phyloP scores from a whole-genome alignment of 2,329 filamentous ascomycete genomes.

The Penicillium sp. region DNA sequence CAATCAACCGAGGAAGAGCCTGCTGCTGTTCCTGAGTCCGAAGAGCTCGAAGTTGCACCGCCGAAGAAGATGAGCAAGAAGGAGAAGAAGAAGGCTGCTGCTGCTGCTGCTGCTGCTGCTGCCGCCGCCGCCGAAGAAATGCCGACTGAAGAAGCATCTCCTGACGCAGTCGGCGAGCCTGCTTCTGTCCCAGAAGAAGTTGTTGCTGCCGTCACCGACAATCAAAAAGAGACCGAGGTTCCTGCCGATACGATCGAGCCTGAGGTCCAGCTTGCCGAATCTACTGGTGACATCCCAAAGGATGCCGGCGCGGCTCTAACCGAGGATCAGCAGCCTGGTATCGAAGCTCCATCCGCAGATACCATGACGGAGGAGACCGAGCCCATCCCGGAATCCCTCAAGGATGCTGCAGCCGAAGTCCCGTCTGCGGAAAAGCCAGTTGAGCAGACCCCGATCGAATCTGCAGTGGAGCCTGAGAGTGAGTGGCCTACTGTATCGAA shows the following conservation, averaged over 20 bases:
- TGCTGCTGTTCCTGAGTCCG: neutral
- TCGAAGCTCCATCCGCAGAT: neutral
- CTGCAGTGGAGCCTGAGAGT: constrained; percentile 1
- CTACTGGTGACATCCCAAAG: neutral
- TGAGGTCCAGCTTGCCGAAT: neutral
- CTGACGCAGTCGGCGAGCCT: neutral
- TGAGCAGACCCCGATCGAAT: neutral
- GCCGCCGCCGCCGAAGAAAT: constrained; percentile 5
- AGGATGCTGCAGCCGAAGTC: neutral
- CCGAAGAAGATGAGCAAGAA: constrained; percentile 32
- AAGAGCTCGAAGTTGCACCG: constrained; percentile 8
- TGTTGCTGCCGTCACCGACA: neutral
- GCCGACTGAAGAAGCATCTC: neutral
- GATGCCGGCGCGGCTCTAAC: neutral
- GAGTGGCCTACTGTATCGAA: constrained; percentile 16
- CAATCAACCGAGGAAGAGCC: constrained; percentile 7
- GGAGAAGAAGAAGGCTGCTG: constrained; percentile 29
- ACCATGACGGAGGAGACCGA: neutral
- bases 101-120: constrained; percentile 11
- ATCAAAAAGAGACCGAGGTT: neutral
- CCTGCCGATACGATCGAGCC: neutral
- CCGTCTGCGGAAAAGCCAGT: neutral
- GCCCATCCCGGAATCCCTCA: neutral
- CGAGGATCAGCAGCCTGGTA: neutral
- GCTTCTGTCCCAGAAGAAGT: neutral